Percentiles rank a stretch among this genome's conserved stretches.
phyloP scores from a whole-genome alignment of 495 filamentous ascomycete genomes.

The Venustampulla echinocandica region DNA sequence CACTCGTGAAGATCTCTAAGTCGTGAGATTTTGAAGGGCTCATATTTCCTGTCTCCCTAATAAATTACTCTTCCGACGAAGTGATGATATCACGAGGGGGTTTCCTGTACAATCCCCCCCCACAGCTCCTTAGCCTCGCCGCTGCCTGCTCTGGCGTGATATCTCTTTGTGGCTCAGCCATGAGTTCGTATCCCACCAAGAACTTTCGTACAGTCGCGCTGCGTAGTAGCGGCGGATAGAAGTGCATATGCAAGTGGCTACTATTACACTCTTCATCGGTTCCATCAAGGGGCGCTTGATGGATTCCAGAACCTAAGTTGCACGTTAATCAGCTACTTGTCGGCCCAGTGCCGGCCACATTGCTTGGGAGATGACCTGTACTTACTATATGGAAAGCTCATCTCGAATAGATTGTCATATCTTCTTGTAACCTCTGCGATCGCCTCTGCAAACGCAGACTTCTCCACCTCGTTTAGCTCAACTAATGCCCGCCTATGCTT shows the following conservation, averaged over 20 bases:
- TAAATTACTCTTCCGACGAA: too few relatives aligned
- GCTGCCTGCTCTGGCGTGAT: slow-evolving; percentile 97
- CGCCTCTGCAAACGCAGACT: slow-evolving; percentile 62
- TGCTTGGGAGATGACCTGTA: not conserved
- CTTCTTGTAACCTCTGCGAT: slow-evolving; percentile 78
- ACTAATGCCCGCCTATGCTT: slow-evolving; percentile 72
- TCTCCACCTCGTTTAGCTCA: slow-evolving; percentile 63
- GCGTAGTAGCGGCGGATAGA: slow-evolving; percentile 86
- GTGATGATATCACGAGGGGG: too few relatives aligned
- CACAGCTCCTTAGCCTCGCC: slow-evolving; percentile 58
- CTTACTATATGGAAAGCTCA: slow-evolving; percentile 85
- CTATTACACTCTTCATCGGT: slow-evolving; percentile 72
- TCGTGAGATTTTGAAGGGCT: too few relatives aligned
- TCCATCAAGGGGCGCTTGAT: slow-evolving; percentile 89
- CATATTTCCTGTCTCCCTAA: too few relatives aligned
- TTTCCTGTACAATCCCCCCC: slow-evolving; percentile 76
- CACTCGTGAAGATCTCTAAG: too few relatives aligned
- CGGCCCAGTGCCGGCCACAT: not conserved
- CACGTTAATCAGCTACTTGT: too few relatives aligned
- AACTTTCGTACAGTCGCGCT: slow-evolving; percentile 95
- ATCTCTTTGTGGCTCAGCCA: slow-evolving; percentile 94
- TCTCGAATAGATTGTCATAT: slow-evolving; percentile 97
- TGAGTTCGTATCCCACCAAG: slow-evolving; percentile 87
- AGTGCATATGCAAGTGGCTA: slow-evolving; percentile 94
- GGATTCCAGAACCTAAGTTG: slow-evolving; percentile 69